Conservation (phyloP, 1,139 yeast species). For the Chernovozyma aurita region DNA sequence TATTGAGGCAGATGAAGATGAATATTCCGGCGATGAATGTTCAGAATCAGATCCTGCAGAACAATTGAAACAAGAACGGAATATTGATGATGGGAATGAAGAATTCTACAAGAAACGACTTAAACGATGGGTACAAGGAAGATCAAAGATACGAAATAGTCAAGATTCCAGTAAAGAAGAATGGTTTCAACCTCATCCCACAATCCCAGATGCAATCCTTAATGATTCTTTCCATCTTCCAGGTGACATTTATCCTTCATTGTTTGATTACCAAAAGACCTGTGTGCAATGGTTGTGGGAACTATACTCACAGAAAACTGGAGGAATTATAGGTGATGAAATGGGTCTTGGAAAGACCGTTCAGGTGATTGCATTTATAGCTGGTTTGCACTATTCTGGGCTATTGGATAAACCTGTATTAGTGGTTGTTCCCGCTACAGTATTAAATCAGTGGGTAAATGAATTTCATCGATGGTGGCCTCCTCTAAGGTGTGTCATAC, state of each 20-base stretch:
- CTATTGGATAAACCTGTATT: conserved; percentile 71
- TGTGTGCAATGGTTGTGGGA: conserved; percentile 85
- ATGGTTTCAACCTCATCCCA: conserved; percentile 76
- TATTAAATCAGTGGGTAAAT: conserved; percentile 91
- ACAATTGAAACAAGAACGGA: conserved; percentile 20
- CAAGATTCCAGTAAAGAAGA: conserved; percentile 24
- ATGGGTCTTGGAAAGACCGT: conserved; percentile 98
- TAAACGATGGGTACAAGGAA: conserved; percentile 49
- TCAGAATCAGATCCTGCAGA: conserved; percentile 8
- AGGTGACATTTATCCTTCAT: conserved; percentile 82
- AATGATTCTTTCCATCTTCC: conserved; percentile 72
- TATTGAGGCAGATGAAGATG: conserved; percentile 13
- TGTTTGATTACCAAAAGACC: conserved; percentile 91
- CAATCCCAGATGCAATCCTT: conserved; percentile 66
- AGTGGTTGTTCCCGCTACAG: conserved; percentile 95
- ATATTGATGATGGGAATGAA: conserved; percentile 81
- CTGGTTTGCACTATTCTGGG: conserved; percentile 83
- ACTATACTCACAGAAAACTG: conserved; percentile 76
- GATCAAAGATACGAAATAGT: conserved; percentile 34
- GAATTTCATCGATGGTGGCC: conserved; percentile 99
- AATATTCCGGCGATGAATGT: conserved; percentile 11
- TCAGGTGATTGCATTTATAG: conserved; percentile 84
- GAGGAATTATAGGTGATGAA: conserved; percentile 96
- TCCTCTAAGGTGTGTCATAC: conserved; percentile 75
- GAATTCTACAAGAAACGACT: conserved; percentile 54